phyloP scores from a whole-genome alignment of 2,329 filamentous ascomycete species.

The Epichloe sylvatica region DNA sequence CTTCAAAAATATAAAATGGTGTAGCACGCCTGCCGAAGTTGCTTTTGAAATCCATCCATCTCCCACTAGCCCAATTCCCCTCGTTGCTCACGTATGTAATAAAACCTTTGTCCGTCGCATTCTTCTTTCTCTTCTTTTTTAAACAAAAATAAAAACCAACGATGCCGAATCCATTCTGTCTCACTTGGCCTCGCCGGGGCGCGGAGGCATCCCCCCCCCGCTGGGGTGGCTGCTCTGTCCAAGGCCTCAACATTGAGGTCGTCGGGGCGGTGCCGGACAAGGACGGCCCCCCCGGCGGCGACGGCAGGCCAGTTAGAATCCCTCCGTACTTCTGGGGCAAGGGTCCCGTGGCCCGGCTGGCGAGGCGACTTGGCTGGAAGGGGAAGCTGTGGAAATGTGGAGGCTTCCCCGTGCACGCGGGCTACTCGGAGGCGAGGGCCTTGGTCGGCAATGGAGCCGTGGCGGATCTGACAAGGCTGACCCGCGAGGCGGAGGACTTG shows the following conservation, averaged over 20 bases:
- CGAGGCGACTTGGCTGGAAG: background rate
- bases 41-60: too few species aligned
- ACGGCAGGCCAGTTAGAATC: conserved; percentile 1
- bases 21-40: too few species aligned
- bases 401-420: conserved; percentile 2
- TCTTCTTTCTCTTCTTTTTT: background rate
- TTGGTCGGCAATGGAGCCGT: conserved; percentile 7
- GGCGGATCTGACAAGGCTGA: conserved; percentile 7
- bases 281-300: background rate
- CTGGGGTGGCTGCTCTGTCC: conserved; percentile 8
- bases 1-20: too few species aligned
- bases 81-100: too few species aligned
- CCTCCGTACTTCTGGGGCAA: conserved; percentile 8
- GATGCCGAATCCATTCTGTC: conserved; percentile 5
- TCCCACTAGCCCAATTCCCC: too few species aligned
- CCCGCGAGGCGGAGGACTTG: conserved; percentile 5
- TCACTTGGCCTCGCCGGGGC: background rate
- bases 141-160: too few species aligned
- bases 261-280: conserved; percentile 1
- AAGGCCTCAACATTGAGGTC: conserved; percentile 6
- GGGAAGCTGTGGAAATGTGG: too few species aligned
- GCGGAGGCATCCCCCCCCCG: background rate
- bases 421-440: conserved; percentile 9
- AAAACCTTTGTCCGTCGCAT: too few species aligned
- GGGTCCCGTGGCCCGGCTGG: conserved; percentile 3